Percentiles rank a stretch among this genome's conserved stretches.
phyloP scores from a whole-genome alignment of 1,284 basidiomycete species.

The Puccinia horiana region DNA sequence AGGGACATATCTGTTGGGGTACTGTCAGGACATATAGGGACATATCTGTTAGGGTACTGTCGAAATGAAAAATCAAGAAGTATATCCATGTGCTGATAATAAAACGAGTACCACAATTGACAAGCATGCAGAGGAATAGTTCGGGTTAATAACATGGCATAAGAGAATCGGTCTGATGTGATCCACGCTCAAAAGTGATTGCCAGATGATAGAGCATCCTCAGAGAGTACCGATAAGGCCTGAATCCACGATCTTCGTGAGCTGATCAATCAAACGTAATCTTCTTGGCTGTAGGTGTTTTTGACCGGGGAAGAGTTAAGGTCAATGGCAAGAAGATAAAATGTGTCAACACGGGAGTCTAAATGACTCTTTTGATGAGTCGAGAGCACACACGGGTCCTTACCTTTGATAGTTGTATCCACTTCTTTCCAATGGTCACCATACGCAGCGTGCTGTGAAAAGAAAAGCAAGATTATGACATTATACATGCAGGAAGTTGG shows the following conservation, averaged over 20 bases:
- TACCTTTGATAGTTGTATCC: constrained; percentile 66
- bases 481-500: neutral
- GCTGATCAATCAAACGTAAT: constrained; percentile 37
- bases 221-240: neutral
- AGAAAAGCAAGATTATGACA: neutral
- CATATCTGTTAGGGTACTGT: too few species aligned
- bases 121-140: neutral
- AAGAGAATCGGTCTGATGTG: neutral
- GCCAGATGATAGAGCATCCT: neutral
- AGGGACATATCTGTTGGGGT: too few species aligned
- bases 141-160: neutral
- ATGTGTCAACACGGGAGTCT: neutral
- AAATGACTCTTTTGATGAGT: neutral
- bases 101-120: neutral
- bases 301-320: neutral
- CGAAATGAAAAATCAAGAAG: neutral
- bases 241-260: neutral
- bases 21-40: too few species aligned
- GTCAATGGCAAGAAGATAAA: neutral
- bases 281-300: constrained; percentile 28
- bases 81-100: neutral
- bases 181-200: neutral
- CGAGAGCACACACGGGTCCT: neutral
- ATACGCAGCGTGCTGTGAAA: constrained; percentile 52
- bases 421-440: constrained; percentile 60